Percentiles rank a stretch among this genome's conserved stretches.
These are phyloP conservation scores for Trichophaea hybrida DNA, from an alignment of 2,329 filamentous ascomycete species.

Conservation along the genomic window DNA sequence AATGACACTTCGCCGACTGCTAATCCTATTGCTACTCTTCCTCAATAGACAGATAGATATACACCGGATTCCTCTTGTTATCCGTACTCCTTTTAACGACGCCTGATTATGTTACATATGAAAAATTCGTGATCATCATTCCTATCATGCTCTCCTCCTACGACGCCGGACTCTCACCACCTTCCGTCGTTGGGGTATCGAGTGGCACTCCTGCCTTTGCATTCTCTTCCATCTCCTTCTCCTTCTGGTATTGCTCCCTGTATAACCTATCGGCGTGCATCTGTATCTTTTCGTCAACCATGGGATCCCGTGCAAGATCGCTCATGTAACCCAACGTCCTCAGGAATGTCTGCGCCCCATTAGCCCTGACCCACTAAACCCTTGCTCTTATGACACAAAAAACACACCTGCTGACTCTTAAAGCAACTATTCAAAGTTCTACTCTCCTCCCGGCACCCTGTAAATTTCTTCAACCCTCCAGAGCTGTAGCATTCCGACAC, in stretches of 20 bases:
- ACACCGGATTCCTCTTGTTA: neutral
- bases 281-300: slow-evolving; percentile 75
- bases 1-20: no score
- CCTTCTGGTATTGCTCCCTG: slow-evolving; percentile 72
- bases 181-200: neutral
- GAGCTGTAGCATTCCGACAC: slow-evolving; percentile 68
- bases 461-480: slow-evolving; percentile 52
- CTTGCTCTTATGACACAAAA: neutral
- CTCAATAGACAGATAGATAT: neutral
- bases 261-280: slow-evolving; percentile 90
- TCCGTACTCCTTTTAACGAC: neutral
- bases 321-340: slow-evolving; percentile 79
- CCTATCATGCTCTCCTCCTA: neutral
- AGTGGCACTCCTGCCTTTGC: slow-evolving; percentile 34
- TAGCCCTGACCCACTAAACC: neutral
- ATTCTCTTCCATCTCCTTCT: slow-evolving; percentile 56
- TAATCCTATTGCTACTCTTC: no score
- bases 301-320: slow-evolving; percentile 46
- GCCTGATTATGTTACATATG: neutral
- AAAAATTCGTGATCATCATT: neutral
- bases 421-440: slow-evolving; percentile 73
- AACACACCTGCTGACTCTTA: slow-evolving; percentile 62
- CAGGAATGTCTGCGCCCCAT: slow-evolving; percentile 53
- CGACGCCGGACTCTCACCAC: neutral
- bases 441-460: slow-evolving; percentile 68